Percentiles rank a stretch among this genome's conserved stretches.
phyloP scores from a whole-genome alignment of 345 rosid genomes.

The Camelina sativa region DNA sequence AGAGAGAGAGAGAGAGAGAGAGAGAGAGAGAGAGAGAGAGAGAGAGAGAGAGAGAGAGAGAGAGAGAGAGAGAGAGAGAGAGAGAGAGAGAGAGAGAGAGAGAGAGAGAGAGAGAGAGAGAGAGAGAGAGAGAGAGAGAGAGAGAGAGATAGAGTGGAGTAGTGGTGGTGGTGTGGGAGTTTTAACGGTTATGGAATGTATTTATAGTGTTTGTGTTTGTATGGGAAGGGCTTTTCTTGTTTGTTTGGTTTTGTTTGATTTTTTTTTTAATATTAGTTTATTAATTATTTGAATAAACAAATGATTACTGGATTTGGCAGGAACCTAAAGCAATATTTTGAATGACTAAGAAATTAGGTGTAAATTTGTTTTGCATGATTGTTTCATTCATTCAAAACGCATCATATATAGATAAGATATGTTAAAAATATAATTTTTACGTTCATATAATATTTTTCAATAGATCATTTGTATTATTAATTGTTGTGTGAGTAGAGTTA shows the following conservation, averaged over 20 bases:
- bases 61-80: conserved; percentile 34
- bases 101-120: conserved; percentile 33
- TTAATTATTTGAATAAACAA: background rate
- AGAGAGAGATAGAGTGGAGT: conserved; percentile 24
- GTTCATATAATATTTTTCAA: background rate
- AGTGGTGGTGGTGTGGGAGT: conserved; percentile 42
- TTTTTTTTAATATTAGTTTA: background rate
- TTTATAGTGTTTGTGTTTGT: conserved; percentile 44
- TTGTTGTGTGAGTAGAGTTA: background rate
- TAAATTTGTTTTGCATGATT: conserved; percentile 36
- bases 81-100: conserved; percentile 33
- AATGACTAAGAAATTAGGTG: conserved; percentile 36
- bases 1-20: conserved; percentile 33
- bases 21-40: conserved; percentile 2
- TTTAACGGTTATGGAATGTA: conserved; percentile 40
- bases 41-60: conserved; percentile 31
- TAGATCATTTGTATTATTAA: background rate
- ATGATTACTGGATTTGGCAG: conserved; percentile 32
- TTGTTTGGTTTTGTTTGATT: conserved; percentile 20
- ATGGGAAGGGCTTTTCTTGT: conserved; percentile 15
- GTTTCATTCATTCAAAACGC: conserved; percentile 30
- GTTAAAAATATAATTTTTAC: conserved; percentile 9
- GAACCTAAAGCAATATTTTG: conserved; percentile 33
- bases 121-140: conserved; percentile 17
- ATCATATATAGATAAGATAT: background rate